Evolutionary conservation across 2,329 filamentous ascomycete genomes (phyloP).

Genomic region (Tolypocladium amazonense): DNA sequence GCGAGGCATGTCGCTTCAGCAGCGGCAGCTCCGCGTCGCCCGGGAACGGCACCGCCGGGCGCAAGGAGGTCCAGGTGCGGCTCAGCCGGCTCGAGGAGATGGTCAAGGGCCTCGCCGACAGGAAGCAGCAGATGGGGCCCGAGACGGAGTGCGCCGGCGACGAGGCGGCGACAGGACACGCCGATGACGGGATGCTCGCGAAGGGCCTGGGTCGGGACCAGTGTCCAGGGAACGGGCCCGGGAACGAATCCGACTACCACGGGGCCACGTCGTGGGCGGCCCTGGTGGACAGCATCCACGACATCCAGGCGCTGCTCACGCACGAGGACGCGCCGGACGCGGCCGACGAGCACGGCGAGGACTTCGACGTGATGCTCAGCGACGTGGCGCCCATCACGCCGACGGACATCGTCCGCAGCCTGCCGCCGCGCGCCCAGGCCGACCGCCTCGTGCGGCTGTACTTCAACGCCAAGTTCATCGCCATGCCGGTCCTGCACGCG

Average conservation of each 20-base stretch:
- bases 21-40: background rate
- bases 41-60: background rate
- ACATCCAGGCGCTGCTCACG: conserved; percentile 26
- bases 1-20: conserved; percentile 20
- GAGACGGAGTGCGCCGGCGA: background rate
- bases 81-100: conserved; percentile 30
- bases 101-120: conserved; percentile 22
- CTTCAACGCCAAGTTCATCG: conserved; percentile 27
- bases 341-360: conserved; percentile 6
- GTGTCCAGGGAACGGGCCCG: background rate
- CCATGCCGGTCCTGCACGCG: conserved; percentile 26
- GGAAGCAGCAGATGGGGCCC: background rate
- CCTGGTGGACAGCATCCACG: conserved; percentile 29
- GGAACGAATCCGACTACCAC: conserved; percentile 16
- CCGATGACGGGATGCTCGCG: background rate
- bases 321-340: conserved; percentile 8
- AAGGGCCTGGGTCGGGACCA: too few species aligned
- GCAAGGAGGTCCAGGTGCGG: conserved; percentile 25
- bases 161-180: conserved; percentile 1
- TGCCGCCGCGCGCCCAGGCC: conserved; percentile 25
- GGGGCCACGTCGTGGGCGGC: conserved; percentile 30
- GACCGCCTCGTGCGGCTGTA: conserved; percentile 26
- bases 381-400: conserved; percentile 15
- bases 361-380: conserved; percentile 23
- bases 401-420: conserved; percentile 17